Conservation (phyloP, 2,329 filamentous ascomycete genomes). For the Colletotrichum paranaense region DNA sequence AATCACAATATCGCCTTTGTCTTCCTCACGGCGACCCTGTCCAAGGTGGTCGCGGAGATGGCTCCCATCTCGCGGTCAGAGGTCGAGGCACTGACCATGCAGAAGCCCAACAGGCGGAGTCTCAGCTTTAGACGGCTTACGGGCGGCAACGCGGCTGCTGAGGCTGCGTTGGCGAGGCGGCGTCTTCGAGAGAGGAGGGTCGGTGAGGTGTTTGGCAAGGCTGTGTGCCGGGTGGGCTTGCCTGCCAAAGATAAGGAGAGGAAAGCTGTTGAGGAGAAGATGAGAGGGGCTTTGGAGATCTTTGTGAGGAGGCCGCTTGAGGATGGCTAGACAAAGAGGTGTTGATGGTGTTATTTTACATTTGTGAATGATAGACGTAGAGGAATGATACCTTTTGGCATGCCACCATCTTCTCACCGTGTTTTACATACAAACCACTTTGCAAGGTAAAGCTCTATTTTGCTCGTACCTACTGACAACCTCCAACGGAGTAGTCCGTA, state of each 20-base stretch:
- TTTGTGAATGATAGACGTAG: neutral
- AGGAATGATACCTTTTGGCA: slow-evolving; percentile 4
- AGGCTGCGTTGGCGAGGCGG: slow-evolving; percentile 57
- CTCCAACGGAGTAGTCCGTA: too few species aligned
- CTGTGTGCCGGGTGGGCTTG: slow-evolving; percentile 66
- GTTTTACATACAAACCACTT: too few species aligned
- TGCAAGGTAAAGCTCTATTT: too few species aligned
- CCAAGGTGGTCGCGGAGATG: slow-evolving; percentile 62
- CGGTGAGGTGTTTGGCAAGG: slow-evolving; percentile 72
- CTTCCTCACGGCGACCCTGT: slow-evolving; percentile 83
- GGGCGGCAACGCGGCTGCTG: slow-evolving; percentile 39
- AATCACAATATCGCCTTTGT: slow-evolving; percentile 91
- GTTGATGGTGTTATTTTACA: neutral
- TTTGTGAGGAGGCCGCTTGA: slow-evolving; percentile 58
- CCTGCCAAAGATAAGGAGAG: slow-evolving; percentile 63
- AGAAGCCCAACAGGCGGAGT: slow-evolving; percentile 49
- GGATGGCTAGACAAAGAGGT: slow-evolving; percentile 2
- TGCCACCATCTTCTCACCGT: too few species aligned
- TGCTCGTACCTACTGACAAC: too few species aligned
- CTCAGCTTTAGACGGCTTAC: slow-evolving; percentile 56
- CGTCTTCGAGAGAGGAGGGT: slow-evolving; percentile 70
- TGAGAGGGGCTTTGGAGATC: slow-evolving; percentile 74
- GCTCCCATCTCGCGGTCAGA: slow-evolving; percentile 52
- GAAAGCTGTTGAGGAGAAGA: slow-evolving; percentile 71
- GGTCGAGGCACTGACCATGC: slow-evolving; percentile 45